Evolutionary conservation across 345 rosid species (phyloP), one percentile per base, ranked within the genome.

Genomic region (Salix suchowensis): DNA sequence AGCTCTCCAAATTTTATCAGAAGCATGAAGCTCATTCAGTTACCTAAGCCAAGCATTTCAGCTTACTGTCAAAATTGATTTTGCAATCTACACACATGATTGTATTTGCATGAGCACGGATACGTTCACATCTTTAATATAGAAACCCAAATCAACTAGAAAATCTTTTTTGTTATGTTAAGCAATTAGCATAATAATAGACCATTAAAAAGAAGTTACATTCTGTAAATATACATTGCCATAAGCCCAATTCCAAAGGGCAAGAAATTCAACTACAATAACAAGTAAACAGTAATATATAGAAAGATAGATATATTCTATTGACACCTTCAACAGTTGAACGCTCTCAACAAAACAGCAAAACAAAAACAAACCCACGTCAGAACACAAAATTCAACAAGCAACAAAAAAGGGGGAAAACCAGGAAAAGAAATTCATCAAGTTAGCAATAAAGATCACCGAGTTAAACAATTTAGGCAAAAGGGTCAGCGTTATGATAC

Each of bases 401-500:
- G 11, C 9, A 19, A 75, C 54, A 18, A 65, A 19, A 1, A 15
- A 28, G 12, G 37, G 32, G 1, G 5, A 34, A n/a, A 34, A 34
- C 0, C 37, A 34, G 37, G 37, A 34, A 34, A 34, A 34, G 37
- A 34, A 34, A 34, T 34, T 34, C 37, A 71, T 48, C 16, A 65
- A 40, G 23, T 39, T 34, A 66, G 42, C 70, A 76, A 76, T n/a
- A 4, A 58, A 80, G 52, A 54, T 5, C 14, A 62, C 34, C n/a
- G 61, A 80, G 28, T 52, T n/a, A 46, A 42, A 61, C 42, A 77
- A 70, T 34, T 69, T 1, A 34, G 67, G 10, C n/a, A 68, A 70
- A 82, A 78, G 44, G 77, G 76, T n/a, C 21, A 72, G 44, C 34
- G 8, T 40, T 6, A 62, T 60, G 52, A 4, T 86, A 91, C 96